Evolutionary conservation across 2,329 filamentous ascomycete genomes (phyloP).

Genomic region (Calycina herbarum): DNA sequence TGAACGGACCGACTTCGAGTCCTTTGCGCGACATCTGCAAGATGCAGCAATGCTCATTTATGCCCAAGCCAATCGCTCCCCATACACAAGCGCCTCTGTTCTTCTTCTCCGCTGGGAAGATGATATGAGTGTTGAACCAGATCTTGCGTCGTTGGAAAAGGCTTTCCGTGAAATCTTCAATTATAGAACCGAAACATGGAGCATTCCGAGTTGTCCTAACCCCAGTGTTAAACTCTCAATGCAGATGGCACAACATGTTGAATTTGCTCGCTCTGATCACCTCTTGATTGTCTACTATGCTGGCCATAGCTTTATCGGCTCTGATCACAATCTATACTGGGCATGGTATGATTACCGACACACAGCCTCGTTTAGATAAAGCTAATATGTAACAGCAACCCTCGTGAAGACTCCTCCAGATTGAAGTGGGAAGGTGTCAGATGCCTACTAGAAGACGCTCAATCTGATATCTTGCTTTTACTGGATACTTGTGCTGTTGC

Average conservation of each 20-base stretch:
- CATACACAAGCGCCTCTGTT: slow-evolving; percentile 60
- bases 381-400: slow-evolving; percentile 51
- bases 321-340: slow-evolving; percentile 65
- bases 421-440: slow-evolving; percentile 65
- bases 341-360: slow-evolving; percentile 54
- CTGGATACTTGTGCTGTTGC: slow-evolving; percentile 61
- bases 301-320: slow-evolving; percentile 58
- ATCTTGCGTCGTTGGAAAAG: slow-evolving; percentile 55
- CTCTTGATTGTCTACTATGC: slow-evolving; percentile 66
- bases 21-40: slow-evolving; percentile 66
- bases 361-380: slow-evolving; percentile 29
- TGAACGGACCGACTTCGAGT: slow-evolving; percentile 57
- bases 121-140: slow-evolving; percentile 53
- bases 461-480: slow-evolving; percentile 62
- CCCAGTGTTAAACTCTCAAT: slow-evolving; percentile 62
- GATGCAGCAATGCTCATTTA: slow-evolving; percentile 69
- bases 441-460: slow-evolving; percentile 61
- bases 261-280: slow-evolving; percentile 57
- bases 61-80: slow-evolving; percentile 58
- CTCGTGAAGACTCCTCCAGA: slow-evolving; percentile 57
- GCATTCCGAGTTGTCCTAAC: slow-evolving; percentile 59
- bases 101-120: slow-evolving; percentile 64
- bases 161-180: slow-evolving; percentile 61
- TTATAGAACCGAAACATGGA: slow-evolving; percentile 60
- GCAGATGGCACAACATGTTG: slow-evolving; percentile 59